A percentile compares a stretch with the other conserved stretches of the same genome.
Conservation (phyloP, 176 grass and related monocot species). For the Triticum monococcum region DNA sequence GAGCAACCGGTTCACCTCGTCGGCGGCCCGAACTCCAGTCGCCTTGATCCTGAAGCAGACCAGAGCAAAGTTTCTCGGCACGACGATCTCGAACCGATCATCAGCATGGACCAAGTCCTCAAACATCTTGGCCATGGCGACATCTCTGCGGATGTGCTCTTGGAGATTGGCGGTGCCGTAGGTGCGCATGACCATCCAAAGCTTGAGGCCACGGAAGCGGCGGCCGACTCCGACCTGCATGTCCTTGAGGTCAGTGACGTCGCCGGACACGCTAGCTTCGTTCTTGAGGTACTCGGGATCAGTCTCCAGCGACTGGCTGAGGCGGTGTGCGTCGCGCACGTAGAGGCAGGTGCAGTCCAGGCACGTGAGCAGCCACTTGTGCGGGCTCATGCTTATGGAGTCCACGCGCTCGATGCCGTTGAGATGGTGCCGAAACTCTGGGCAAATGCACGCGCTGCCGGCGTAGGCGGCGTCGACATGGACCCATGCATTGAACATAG, state of each 20-base stretch:
- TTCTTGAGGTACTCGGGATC: constrained; percentile 3
- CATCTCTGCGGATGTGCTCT: neutral
- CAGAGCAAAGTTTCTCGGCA: neutral
- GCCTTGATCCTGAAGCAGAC: constrained; percentile 1
- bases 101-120: neutral
- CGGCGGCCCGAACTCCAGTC: neutral
- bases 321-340: neutral
- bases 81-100: neutral
- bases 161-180: neutral
- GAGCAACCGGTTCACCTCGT: neutral
- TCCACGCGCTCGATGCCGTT: neutral
- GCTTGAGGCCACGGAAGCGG: neutral
- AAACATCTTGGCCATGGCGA: neutral
- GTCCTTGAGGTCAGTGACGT: constrained; percentile 1
- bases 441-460: neutral
- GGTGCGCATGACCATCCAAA: constrained; percentile 2
- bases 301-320: neutral
- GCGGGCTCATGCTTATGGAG: constrained; percentile 1
- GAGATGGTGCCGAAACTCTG: neutral
- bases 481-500: neutral
- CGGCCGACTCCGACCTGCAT: constrained; percentile 8
- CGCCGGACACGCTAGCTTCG: neutral
- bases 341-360: constrained; percentile 9
- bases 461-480: neutral
- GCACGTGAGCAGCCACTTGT: constrained; percentile 10